These are phyloP conservation scores for Madurella fahalii DNA, from an alignment of 2,329 filamentous ascomycete genomes.

Conservation along the genomic window DNA sequence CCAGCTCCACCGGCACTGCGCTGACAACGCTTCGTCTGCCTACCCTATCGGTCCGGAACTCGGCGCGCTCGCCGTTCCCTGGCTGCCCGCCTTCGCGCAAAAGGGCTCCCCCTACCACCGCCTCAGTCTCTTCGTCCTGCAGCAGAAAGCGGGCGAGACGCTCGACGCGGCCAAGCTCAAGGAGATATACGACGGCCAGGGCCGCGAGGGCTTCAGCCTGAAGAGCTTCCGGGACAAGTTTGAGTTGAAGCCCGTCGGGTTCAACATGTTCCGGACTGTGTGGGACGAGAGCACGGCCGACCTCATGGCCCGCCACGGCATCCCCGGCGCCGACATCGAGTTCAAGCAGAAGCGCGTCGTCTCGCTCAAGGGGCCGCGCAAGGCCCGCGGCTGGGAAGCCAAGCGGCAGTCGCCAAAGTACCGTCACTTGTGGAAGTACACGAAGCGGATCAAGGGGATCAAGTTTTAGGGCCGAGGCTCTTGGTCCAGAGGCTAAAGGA, in stretches of 20 bases:
- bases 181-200: constrained; percentile 40
- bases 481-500: neutral
- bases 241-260: constrained; percentile 68
- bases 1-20: constrained; percentile 59
- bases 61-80: constrained; percentile 67
- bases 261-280: constrained; percentile 79
- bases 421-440: constrained; percentile 61
- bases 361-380: constrained; percentile 59
- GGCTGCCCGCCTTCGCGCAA: constrained; percentile 81
- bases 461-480: constrained; percentile 13
- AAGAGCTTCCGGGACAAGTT: constrained; percentile 70
- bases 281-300: constrained; percentile 87
- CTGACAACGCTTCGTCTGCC: constrained; percentile 33
- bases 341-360: constrained; percentile 76
- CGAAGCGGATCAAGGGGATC: constrained; percentile 47
- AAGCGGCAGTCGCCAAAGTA: constrained; percentile 63
- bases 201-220: constrained; percentile 67
- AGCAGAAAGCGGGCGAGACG: constrained; percentile 63
- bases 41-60: neutral
- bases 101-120: constrained; percentile 92
- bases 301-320: constrained; percentile 76
- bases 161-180: constrained; percentile 58
- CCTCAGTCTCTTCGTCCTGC: constrained; percentile 74
- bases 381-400: constrained; percentile 62
- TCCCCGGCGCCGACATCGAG: constrained; percentile 76